These are phyloP conservation scores for Trypanosoma rangeli DNA, from an alignment of 208 protist species.

Conservation along the genomic window DNA sequence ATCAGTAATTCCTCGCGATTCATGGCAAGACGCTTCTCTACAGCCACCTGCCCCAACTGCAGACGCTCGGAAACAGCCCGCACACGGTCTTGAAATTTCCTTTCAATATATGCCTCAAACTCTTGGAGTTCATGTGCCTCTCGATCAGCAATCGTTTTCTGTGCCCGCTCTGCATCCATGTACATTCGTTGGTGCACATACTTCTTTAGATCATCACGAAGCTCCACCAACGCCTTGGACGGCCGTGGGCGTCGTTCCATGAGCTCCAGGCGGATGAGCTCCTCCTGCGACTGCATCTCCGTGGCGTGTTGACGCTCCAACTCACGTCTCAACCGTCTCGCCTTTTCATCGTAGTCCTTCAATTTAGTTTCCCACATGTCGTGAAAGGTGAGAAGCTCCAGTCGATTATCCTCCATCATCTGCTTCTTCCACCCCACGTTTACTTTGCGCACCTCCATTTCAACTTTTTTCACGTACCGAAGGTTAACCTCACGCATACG, in stretches of 20 bases:
- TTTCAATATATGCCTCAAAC: constrained; percentile 26
- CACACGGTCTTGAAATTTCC: constrained; percentile 27
- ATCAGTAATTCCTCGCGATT: constrained; percentile 31
- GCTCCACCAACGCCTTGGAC: constrained; percentile 21
- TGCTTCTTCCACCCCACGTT: constrained; percentile 28
- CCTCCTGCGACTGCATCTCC: constrained; percentile 34
- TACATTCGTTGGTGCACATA: constrained; percentile 42
- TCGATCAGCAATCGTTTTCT: constrained; percentile 28
- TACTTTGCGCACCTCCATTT: constrained; percentile 26
- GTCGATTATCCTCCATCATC: constrained; percentile 33
- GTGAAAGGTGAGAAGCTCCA: constrained; percentile 41
- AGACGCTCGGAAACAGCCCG: constrained; percentile 21
- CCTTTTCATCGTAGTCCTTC: constrained; percentile 37
- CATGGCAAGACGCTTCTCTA: constrained; percentile 26
- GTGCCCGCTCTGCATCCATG: constrained; percentile 36
- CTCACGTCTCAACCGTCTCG: constrained; percentile 26
- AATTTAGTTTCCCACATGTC: constrained; percentile 41
- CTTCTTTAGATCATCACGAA: constrained; percentile 32
- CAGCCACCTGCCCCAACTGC: constrained; percentile 20
- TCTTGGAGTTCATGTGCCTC: constrained; percentile 31
- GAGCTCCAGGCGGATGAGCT: constrained; percentile 14
- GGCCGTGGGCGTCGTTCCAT: constrained; percentile 14
- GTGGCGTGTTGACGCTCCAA: constrained; percentile 34
- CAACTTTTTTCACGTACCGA: constrained; percentile 40
- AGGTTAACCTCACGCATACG: constrained; percentile 48